Conservation (phyloP, 179 eudicot species). For the Pouteria campechiana region DNA sequence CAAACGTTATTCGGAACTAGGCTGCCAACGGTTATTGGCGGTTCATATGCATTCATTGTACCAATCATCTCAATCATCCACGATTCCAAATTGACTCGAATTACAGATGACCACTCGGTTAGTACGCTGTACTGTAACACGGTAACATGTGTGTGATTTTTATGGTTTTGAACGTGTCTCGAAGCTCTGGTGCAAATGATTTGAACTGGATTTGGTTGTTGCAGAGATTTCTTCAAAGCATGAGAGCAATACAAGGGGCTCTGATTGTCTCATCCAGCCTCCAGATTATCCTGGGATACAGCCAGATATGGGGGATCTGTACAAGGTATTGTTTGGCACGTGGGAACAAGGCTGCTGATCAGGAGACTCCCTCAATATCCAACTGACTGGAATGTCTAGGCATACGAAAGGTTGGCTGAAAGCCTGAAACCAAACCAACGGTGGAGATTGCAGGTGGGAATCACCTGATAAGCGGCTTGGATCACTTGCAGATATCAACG, state of each 20-base stretch:
- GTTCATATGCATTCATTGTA: conserved; percentile 90
- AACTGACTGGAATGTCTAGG: too few species aligned
- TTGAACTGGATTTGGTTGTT: conserved; percentile 4
- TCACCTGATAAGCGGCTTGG: too few species aligned
- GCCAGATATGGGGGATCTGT: conserved; percentile 96
- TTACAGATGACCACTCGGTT: conserved; percentile 56
- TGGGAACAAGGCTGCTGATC: too few species aligned
- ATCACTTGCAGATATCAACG: too few species aligned
- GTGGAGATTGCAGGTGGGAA: too few species aligned
- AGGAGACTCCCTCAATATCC: too few species aligned
- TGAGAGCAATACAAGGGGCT: conserved; percentile 96
- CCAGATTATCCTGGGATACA: conserved; percentile 88
- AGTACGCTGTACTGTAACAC: conserved; percentile 2
- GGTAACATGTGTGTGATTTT: neutral
- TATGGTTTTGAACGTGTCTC: too few species aligned
- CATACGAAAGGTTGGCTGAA: too few species aligned
- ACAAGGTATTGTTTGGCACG: too few species aligned
- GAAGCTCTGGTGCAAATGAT: neutral
- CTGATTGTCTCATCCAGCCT: conserved; percentile 89
- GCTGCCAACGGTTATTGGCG: conserved; percentile 83
- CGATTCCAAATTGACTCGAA: conserved; percentile 46
- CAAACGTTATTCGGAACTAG: conserved; percentile 93
- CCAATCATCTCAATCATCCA: conserved; percentile 91
- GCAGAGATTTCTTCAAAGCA: conserved; percentile 72
- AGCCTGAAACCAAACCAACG: too few species aligned